Percentiles rank a stretch among this genome's conserved stretches.
These are phyloP conservation scores for Sporothrix globosa DNA, from an alignment of 2,329 filamentous ascomycete species.

Conservation along the genomic window DNA sequence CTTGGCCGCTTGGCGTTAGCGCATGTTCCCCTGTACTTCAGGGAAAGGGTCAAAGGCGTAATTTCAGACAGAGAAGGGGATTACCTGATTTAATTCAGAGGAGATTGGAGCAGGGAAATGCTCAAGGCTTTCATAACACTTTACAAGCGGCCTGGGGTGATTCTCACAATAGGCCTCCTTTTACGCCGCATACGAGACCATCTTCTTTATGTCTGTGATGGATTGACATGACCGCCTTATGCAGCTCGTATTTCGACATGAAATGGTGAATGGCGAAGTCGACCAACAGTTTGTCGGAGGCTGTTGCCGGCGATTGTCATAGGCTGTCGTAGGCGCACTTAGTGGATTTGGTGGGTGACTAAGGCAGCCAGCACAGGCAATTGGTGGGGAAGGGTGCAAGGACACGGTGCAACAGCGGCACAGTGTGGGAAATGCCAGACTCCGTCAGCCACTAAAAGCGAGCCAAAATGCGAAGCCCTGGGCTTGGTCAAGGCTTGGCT, in stretches of 20 bases:
- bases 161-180: not conserved
- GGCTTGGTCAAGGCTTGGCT: constrained; percentile 22
- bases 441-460: not conserved
- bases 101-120: not conserved
- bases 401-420: not conserved
- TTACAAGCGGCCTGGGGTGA: not conserved
- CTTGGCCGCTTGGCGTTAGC: constrained; percentile 18
- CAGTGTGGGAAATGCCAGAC: not conserved
- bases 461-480: not conserved
- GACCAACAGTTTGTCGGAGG: not conserved
- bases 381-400: too few species aligned
- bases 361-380: not conserved
- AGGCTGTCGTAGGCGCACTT: not conserved
- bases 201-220: too few species aligned
- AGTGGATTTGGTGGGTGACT: not conserved
- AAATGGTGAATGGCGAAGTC: not conserved
- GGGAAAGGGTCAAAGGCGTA: not conserved
- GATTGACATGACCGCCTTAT: constrained; percentile 4
- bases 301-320: not conserved
- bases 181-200: not conserved
- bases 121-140: not conserved
- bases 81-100: constrained; percentile 7
- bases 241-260: constrained; percentile 26
- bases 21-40: not conserved
- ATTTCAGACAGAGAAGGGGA: not conserved